A percentile compares a stretch with the other conserved stretches of the same genome.
Conservation (phyloP, 306 rosid genomes). For the Vachellia collinsii region DNA sequence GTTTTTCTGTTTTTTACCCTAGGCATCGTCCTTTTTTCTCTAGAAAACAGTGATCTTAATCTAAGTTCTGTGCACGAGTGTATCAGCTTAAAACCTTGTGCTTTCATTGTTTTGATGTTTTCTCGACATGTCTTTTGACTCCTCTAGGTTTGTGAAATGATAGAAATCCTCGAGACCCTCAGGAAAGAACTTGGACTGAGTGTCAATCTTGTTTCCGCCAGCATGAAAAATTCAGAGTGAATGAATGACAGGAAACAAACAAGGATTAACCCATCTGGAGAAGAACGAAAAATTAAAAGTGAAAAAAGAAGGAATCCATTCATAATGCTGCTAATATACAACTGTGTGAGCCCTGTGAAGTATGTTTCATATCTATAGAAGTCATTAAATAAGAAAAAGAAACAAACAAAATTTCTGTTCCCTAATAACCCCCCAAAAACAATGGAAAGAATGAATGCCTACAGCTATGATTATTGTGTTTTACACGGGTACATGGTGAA, state of each 20-base stretch:
- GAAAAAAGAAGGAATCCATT: constrained; percentile 33
- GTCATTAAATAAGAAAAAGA: neutral
- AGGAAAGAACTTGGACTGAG: neutral
- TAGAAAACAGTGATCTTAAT: neutral
- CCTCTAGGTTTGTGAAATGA: neutral
- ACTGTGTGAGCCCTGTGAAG: constrained; percentile 41
- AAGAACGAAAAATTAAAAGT: neutral
- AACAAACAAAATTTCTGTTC: constrained; percentile 32
- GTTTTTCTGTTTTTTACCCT: neutral
- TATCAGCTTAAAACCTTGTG: neutral
- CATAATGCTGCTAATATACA: constrained; percentile 47
- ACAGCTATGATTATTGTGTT: constrained; percentile 42
- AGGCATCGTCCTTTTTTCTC: neutral
- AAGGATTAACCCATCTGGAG: neutral
- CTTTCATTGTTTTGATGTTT: too few species aligned
- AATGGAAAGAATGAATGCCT: constrained; percentile 47
- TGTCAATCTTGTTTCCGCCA: neutral
- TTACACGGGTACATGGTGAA: constrained; percentile 42
- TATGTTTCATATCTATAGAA: constrained; percentile 27
- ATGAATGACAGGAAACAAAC: constrained; percentile 3
- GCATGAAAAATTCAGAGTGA: neutral
- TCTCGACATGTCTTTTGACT: neutral
- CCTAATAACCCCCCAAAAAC: constrained; percentile 5
- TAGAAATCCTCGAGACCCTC: too few species aligned
- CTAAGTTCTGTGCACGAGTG: neutral